Base-by-base conservation (phyloP, 2,329 filamentous ascomycete species). In the Aspergillus tubingensis region DNA sequence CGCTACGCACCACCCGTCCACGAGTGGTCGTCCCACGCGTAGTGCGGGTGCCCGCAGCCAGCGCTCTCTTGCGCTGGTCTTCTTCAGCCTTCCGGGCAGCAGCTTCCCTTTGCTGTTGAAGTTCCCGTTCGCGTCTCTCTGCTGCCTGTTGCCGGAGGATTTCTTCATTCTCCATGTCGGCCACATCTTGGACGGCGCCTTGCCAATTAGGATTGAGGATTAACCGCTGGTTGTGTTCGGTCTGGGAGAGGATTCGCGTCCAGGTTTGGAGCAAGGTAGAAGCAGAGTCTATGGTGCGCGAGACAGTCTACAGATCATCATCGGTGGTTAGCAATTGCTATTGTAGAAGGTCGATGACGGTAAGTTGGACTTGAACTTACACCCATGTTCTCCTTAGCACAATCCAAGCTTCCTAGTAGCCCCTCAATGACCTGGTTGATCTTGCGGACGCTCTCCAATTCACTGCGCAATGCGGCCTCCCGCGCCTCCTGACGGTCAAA, bases 211-310 rank as follows among this genome's bases (percentile, higher is more conserved):
- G 91, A 71, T 96, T 90, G 49, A 98, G 83, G 48, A 99, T 89
- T 54, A 99, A 82, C 23, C 95, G 88, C 76, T 98, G 93, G 73
- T 96, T 98, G 78, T 99, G 95, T 77, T 99, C 95, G 4, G 95
- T 97, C 77, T 99, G 95, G 6, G 92, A 95, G 11, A 99, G 85
- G 66, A 99, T 97, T 55, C 92, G 88, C 8, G 92, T 96, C 94
- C 94, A 99, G 15, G 93, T 96, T 70, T 96, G 92, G 32, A 99
- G 87, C 13, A 99, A 85, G 1, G 90, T 91, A 13, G 93, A 96
- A 3, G 95, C 92, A 58, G 93, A 94, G 66, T 85, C 85, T 44
- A 98, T 92, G 3, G 95, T 97, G 63, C 85, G 85, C 57, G 90
- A 90, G 38, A 98, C 93, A 23, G 90, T 96, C 90, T 91, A 61